Percentiles rank a stretch among this genome's conserved stretches.
Evolutionary conservation across 805 yeast genomes (phyloP).

Genomic region (Metschnikowia continentalis): DNA sequence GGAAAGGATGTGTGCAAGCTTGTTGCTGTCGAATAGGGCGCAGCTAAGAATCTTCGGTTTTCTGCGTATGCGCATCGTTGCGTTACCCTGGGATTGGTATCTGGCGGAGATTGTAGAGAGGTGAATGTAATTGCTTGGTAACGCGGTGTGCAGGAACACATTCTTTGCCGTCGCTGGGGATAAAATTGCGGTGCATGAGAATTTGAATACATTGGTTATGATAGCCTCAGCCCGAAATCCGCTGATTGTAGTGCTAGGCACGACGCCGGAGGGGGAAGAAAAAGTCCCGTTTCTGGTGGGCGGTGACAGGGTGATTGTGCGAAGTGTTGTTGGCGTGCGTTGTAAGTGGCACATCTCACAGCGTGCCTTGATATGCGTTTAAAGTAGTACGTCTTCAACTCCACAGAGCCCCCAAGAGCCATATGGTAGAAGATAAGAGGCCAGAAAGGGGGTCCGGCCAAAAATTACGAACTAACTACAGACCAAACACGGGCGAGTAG

Average conservation of each 20-base stretch:
- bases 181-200: not conserved
- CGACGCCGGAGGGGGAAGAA: not conserved
- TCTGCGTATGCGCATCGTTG: conserved; percentile 3
- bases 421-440: too few relatives aligned
- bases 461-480: too few relatives aligned
- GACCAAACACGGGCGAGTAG: not conserved
- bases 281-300: not conserved
- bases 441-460: too few relatives aligned
- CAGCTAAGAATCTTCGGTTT: not conserved
- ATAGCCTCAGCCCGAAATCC: not conserved
- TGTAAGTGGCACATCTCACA: not conserved
- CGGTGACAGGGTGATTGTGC: not conserved
- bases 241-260: not conserved
- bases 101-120: not conserved
- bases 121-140: not conserved
- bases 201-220: not conserved
- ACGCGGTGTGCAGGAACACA: not conserved
- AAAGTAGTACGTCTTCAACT: not conserved
- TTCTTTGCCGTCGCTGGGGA: not conserved
- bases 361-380: not conserved
- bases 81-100: not conserved
- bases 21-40: not conserved
- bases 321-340: not conserved
- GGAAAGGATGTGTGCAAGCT: too few relatives aligned
- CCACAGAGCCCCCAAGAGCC: too few relatives aligned